A percentile compares a stretch with the other conserved stretches of the same genome.
These are phyloP conservation scores for Phialophora tarda DNA, from an alignment of 2,329 filamentous ascomycete species.

Conservation along the genomic window DNA sequence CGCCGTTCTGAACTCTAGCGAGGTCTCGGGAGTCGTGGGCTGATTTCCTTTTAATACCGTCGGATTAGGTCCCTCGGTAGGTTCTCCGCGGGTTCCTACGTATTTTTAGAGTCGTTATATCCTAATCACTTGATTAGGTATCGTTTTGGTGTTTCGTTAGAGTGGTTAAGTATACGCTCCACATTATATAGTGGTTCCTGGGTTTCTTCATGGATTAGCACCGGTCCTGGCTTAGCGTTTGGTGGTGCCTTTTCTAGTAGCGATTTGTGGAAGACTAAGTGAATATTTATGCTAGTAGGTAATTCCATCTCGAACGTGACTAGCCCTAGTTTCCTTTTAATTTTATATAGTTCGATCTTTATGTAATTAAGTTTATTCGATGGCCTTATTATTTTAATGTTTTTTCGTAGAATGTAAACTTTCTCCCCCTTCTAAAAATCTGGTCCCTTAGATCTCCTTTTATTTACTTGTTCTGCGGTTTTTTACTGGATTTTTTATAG, in stretches of 20 bases:
- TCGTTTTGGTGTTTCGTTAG: too few relatives aligned
- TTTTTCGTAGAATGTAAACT: conserved; percentile 1
- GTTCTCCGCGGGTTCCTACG: too few relatives aligned
- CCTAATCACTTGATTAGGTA: too few relatives aligned
- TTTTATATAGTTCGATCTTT: neutral
- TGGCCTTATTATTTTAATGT: neutral
- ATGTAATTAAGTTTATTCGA: neutral
- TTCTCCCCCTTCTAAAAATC: neutral
- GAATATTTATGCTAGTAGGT: neutral
- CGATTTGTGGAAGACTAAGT: neutral
- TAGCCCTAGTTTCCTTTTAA: neutral
- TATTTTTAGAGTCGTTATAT: too few relatives aligned
- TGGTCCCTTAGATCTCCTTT: conserved; percentile 7
- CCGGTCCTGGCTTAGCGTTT: neutral
- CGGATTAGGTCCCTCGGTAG: too few relatives aligned
- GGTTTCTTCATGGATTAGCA: neutral
- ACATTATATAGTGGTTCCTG: neutral
- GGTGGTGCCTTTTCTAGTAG: neutral
- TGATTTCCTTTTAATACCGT: too few relatives aligned
- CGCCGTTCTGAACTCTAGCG: too few relatives aligned
- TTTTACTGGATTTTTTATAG: neutral
- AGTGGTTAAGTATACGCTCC: neutral
- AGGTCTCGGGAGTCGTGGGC: too few relatives aligned
- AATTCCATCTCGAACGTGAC: neutral
- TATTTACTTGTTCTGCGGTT: neutral